Base-by-base conservation (phyloP, 2,329 filamentous ascomycete species). In the Fusarium sp. region DNA sequence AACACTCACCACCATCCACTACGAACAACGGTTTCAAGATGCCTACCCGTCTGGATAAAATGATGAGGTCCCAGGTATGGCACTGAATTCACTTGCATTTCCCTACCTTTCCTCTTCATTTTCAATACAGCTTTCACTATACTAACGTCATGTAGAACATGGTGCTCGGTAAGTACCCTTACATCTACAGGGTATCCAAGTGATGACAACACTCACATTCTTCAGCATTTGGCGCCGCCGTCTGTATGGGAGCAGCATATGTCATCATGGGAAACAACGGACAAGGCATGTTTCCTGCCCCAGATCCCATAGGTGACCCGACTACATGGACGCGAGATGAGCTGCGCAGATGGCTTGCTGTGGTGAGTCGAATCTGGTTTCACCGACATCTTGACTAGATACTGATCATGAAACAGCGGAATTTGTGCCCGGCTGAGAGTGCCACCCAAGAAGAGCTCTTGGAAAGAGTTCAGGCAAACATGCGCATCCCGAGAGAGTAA, bases 311-410 rank as follows among this genome's bases (percentile, higher is more conserved):
- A 32, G 95, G 95, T 69, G 89, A 94, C 85, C 90, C 85, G 45
- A 85, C 87, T 45, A 81, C 80, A 11, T 98, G 96, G 96, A 95
- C 94, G 0, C 87, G 88, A 66, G 92, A 95, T 57, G 94, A 98
- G 79, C 86, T 97, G 82, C 88, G 90, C 70, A 87, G 92, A 79
- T 98, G 95, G 95, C 86, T 98, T 60, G 90, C 90, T 54, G 90
- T 89, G 78, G 96, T 98, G 88, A 84, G 63, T 57, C 20, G 20
- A 47, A 11, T 11, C 2, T 17, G 15, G 32, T 32, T n/a, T 37
- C 35, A 35, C 27, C n/a, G 10, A 6, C 6, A 9, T 14, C n/a
- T 7, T 25, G 14, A 17, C 12, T 27, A 27, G 25, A 27, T 11
- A 11, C 8, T 37, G 14, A 57, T 33, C 33, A 14, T 20, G 25